Conservation (phyloP, 1,284 basidiomycete genomes). For the Omphalotus olearius region DNA sequence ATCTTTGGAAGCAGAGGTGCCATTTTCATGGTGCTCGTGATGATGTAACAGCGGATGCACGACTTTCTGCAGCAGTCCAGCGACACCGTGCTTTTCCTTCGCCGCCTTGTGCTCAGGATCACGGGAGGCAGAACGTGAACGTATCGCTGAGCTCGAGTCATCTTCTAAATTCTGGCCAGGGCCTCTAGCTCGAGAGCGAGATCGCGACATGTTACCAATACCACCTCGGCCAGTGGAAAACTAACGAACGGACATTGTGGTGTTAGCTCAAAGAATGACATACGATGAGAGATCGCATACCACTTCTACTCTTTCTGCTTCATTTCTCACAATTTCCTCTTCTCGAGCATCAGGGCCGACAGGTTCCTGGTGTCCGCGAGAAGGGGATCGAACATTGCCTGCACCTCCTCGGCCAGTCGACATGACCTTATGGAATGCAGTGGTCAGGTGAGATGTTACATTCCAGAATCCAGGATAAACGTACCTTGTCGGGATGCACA, state of each 20-base stretch:
- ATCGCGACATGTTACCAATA: conserved; percentile 52
- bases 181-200: conserved; percentile 19
- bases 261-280: not conserved
- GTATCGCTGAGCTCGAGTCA: conserved; percentile 34
- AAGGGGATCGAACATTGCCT: conserved; percentile 75
- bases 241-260: conserved; percentile 24
- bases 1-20: too few species aligned
- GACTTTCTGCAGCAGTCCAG: conserved; percentile 26
- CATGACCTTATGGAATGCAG: conserved; percentile 32
- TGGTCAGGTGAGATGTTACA: conserved; percentile 6
- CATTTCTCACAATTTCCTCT: conserved; percentile 40
- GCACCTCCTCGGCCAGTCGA: conserved; percentile 74
- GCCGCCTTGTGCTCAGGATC: conserved; percentile 25
- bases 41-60: conserved; percentile 13
- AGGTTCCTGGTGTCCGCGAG: conserved; percentile 42
- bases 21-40: not conserved
- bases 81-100: conserved; percentile 27
- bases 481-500: conserved; percentile 29
- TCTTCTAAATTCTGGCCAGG: not conserved
- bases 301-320: conserved; percentile 26
- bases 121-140: conserved; percentile 39
- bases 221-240: conserved; percentile 59
- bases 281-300: conserved; percentile 27
- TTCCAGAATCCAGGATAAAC: conserved; percentile 10
- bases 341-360: conserved; percentile 27